Conservation (phyloP, 2,329 filamentous ascomycete genomes). For the Ascosphaera aggregata region DNA sequence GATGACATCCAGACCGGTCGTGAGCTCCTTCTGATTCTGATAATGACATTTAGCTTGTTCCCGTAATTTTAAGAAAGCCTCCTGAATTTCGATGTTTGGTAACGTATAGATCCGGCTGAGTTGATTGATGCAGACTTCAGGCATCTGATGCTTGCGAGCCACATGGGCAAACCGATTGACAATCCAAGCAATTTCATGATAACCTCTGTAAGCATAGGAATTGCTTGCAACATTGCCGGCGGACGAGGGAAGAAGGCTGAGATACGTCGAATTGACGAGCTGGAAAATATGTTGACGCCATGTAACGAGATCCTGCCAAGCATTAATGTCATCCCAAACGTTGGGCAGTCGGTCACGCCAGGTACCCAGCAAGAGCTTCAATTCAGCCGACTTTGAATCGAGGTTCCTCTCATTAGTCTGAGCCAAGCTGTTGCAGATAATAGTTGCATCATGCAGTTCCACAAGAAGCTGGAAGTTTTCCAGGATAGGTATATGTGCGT, state of each 20-base stretch:
- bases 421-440: constrained; percentile 79
- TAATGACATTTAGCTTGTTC: constrained; percentile 99
- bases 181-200: constrained; percentile 98
- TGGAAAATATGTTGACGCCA: constrained; percentile 99
- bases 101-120: constrained; percentile 95
- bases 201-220: constrained; percentile 89
- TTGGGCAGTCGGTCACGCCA: constrained; percentile 94
- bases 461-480: constrained; percentile 98
- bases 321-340: constrained; percentile 97
- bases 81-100: constrained; percentile 98
- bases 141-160: constrained; percentile 85
- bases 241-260: constrained; percentile 58
- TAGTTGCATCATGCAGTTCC: constrained; percentile 88
- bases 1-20: constrained; percentile 85
- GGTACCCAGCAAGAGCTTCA: constrained; percentile 78
- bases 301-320: constrained; percentile 98
- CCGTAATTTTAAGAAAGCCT: constrained; percentile 92
- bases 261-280: constrained; percentile 84
- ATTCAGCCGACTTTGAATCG: constrained; percentile 82
- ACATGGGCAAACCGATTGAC: constrained; percentile 98
- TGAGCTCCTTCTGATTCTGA: constrained; percentile 80
- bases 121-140: constrained; percentile 92
- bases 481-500: constrained; percentile 80
- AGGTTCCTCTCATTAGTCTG: constrained; percentile 67
- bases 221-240: constrained; percentile 67